A percentile compares a stretch with the other conserved stretches of the same genome.
Evolutionary conservation across 2,329 filamentous ascomycete genomes (phyloP).

Genomic region (Trichoderma atrobrunneum): DNA sequence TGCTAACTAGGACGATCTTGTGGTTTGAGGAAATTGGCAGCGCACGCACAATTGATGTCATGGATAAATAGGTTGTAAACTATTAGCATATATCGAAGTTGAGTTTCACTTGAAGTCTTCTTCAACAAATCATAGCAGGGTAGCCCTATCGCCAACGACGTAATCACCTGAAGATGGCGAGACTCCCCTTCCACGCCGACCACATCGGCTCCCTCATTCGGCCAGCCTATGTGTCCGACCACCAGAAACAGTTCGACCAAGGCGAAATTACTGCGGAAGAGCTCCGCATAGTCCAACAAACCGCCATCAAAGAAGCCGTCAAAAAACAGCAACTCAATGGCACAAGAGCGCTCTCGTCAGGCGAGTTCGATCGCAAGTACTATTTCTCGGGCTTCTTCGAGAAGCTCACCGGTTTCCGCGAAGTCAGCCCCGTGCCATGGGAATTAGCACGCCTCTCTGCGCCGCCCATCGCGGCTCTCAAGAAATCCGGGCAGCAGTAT

Average conservation of each 20-base stretch:
- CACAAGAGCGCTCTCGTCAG: conserved; percentile 63
- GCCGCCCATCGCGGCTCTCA: conserved; percentile 39
- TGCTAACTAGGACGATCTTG: neutral
- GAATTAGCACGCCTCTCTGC: conserved; percentile 38
- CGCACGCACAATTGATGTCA: neutral
- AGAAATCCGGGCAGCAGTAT: conserved; percentile 38
- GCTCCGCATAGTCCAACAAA: conserved; percentile 56
- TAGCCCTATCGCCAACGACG: neutral
- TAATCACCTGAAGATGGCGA: conserved; percentile 24
- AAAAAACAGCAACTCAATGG: conserved; percentile 62
- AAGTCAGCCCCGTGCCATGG: conserved; percentile 39
- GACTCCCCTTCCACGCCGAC: conserved; percentile 65
- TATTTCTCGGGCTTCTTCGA: conserved; percentile 51
- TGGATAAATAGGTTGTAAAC: neutral
- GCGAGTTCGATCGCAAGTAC: conserved; percentile 60
- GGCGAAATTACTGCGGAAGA: conserved; percentile 42
- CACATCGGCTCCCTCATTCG: conserved; percentile 70
- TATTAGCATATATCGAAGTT: neutral
- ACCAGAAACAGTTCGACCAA: conserved; percentile 46
- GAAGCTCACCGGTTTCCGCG: conserved; percentile 41
- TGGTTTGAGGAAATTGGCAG: neutral
- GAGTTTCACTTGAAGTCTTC: neutral
- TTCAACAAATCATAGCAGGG: neutral
- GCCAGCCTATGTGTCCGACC: conserved; percentile 58
- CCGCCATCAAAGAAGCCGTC: conserved; percentile 63